phyloP scores from a whole-genome alignment of 768 basidiomycete genomes.

The Pisolithus orientalis region DNA sequence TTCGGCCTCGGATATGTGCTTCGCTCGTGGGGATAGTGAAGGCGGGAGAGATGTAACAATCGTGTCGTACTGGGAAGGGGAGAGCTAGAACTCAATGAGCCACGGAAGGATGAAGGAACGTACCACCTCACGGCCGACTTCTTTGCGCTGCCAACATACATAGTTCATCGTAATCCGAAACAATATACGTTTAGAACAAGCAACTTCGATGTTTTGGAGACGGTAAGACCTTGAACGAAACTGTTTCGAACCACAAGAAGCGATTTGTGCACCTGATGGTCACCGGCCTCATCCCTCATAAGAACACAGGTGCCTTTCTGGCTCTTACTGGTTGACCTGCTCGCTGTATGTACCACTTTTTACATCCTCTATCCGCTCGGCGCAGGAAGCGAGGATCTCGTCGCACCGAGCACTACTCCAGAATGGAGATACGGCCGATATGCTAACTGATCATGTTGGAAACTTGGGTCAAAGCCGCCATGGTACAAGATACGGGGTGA shows the following conservation, averaged over 20 bases:
- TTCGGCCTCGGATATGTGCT: slow-evolving; percentile 35
- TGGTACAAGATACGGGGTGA: slow-evolving; percentile 92
- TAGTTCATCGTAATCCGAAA: slow-evolving; percentile 31
- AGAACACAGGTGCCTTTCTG: slow-evolving; percentile 36
- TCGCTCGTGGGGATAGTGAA: slow-evolving; percentile 36
- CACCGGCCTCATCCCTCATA: slow-evolving; percentile 36
- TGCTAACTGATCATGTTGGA: slow-evolving; percentile 41
- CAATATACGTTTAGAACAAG: too few species aligned
- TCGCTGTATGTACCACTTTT: slow-evolving; percentile 81
- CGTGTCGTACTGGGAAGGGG: slow-evolving; percentile 84
- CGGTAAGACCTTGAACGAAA: too few species aligned
- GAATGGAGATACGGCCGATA: slow-evolving; percentile 36
- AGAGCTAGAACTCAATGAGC: slow-evolving; percentile 41
- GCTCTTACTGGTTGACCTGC: slow-evolving; percentile 57
- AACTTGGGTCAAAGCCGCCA: slow-evolving; percentile 49
- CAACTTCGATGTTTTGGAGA: too few species aligned
- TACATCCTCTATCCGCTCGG: slow-evolving; percentile 92
- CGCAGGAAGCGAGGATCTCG: slow-evolving; percentile 83
- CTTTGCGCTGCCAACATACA: slow-evolving; percentile 87
- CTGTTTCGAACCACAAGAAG: too few species aligned
- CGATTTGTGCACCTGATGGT: too few species aligned
- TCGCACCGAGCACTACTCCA: slow-evolving; percentile 73
- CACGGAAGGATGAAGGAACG: slow-evolving; percentile 1
- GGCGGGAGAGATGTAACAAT: slow-evolving; percentile 66
- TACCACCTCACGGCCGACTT: slow-evolving; percentile 57